A percentile compares a stretch with the other conserved stretches of the same genome.
These are phyloP conservation scores for Solanum raphanifolium DNA, from an alignment of 257 asterid species.

Conservation along the genomic window DNA sequence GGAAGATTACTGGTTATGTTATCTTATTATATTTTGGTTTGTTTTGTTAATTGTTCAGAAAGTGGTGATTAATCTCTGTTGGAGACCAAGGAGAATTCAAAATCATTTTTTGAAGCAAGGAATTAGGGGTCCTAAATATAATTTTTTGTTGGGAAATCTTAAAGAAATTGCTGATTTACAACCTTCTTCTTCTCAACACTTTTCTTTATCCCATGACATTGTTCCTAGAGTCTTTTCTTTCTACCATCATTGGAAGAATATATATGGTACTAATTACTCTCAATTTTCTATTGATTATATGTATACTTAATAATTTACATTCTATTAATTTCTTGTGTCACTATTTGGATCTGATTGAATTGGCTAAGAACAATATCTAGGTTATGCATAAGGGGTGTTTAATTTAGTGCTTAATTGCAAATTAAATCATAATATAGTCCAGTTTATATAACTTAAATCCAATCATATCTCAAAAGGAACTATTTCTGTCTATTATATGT, in stretches of 20 bases:
- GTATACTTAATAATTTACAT: background rate
- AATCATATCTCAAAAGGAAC: background rate
- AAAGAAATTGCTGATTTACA: slow-evolving; percentile 61
- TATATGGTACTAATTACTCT: slow-evolving; percentile 38
- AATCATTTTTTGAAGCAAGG: slow-evolving; percentile 61
- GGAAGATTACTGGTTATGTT: slow-evolving; percentile 27
- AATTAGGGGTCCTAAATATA: slow-evolving; percentile 67
- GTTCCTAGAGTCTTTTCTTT: slow-evolving; percentile 91
- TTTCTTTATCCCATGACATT: slow-evolving; percentile 71
- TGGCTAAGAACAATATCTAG: background rate
- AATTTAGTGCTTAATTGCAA: background rate
- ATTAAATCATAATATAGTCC: background rate
- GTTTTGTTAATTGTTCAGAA: slow-evolving; percentile 22
- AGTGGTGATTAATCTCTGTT: slow-evolving; percentile 44
- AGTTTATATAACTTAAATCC: background rate
- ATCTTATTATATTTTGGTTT: slow-evolving; percentile 33
- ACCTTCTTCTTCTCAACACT: slow-evolving; percentile 38
- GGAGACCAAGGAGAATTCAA: slow-evolving; percentile 59
- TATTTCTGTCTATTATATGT: background rate
- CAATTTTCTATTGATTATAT: background rate
- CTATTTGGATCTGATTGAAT: background rate
- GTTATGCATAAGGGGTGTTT: background rate
- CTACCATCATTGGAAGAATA: slow-evolving; percentile 86
- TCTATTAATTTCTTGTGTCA: background rate
- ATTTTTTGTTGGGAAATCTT: slow-evolving; percentile 64